Evolutionary conservation across 129 eudicot species (phyloP).

Genomic region (Artemisia tridentata): DNA sequence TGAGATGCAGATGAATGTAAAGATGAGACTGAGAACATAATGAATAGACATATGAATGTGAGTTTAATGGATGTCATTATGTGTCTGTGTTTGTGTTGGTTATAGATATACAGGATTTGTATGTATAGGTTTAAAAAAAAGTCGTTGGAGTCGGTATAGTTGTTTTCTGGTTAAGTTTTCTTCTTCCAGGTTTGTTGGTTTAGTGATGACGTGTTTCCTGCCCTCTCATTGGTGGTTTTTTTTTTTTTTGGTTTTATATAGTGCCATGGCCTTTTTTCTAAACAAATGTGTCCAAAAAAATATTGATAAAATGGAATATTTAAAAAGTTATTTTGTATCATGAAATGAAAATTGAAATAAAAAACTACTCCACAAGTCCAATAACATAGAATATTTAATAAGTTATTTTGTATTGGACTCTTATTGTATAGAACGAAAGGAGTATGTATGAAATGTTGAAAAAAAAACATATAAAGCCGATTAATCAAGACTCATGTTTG

Average conservation of each 20-base stretch:
- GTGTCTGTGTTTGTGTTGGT: background rate
- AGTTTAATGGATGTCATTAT: background rate
- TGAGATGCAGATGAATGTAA: constrained; percentile 36
- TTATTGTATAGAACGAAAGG: too few relatives aligned
- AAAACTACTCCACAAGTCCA: too few relatives aligned
- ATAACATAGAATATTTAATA: too few relatives aligned
- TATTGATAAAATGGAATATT: too few relatives aligned
- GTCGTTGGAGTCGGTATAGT: too few relatives aligned
- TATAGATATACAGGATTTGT: constrained; percentile 10
- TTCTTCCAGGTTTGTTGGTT: constrained; percentile 14
- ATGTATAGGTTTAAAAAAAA: background rate
- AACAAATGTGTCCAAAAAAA: too few relatives aligned
- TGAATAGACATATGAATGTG: constrained; percentile 15
- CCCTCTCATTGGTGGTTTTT: constrained; percentile 37
- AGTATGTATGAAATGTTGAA: too few relatives aligned
- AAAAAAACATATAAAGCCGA: too few relatives aligned
- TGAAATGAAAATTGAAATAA: too few relatives aligned
- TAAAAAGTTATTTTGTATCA: too few relatives aligned
- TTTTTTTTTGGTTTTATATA: background rate
- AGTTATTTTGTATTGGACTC: too few relatives aligned
- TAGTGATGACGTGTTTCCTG: constrained; percentile 40
- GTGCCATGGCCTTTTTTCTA: background rate
- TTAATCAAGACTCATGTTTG: constrained; percentile 63
- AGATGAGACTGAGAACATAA: background rate
- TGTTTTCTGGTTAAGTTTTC: background rate